Evolutionary conservation across 148 eudicot species (phyloP).

Genomic region (Spergularia bocconei): DNA sequence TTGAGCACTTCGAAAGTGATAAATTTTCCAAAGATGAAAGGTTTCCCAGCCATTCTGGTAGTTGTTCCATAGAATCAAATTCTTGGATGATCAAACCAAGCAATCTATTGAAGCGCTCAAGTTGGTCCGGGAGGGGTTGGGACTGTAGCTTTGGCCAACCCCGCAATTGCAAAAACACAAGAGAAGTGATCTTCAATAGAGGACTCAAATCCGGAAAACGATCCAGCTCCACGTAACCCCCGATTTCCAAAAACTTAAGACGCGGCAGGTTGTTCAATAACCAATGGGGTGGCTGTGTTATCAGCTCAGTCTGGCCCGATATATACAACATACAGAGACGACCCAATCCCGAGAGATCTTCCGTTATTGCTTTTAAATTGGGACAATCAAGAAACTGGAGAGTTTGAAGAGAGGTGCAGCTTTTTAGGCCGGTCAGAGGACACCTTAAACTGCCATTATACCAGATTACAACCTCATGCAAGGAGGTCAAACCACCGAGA

Average conservation of each 20-base stretch:
- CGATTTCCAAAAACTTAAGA: not conserved
- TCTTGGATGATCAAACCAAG: accelerated
- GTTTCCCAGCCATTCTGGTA: slow-evolving; percentile 8
- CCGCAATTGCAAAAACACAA: not conserved
- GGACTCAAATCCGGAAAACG: not conserved
- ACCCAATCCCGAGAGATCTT: not conserved
- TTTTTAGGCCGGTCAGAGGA: not conserved
- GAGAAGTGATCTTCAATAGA: not conserved
- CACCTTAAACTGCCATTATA: not conserved
- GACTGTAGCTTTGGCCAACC: not conserved
- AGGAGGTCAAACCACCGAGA: not conserved
- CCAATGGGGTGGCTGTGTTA: not conserved
- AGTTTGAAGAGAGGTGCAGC: not conserved
- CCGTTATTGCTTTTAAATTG: not conserved
- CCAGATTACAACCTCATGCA: not conserved
- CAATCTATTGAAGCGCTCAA: not conserved
- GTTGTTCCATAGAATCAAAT: not conserved
- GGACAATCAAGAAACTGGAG: not conserved
- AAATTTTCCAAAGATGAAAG: not conserved
- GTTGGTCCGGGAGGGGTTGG: not conserved
- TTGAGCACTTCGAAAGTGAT: accelerated
- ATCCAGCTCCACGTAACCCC: not conserved
- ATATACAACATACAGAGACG: not conserved
- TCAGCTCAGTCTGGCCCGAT: not conserved
- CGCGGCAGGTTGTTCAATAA: not conserved